A percentile compares a stretch with the other conserved stretches of the same genome.
These are phyloP conservation scores for Warburgia ugandensis DNA, from an alignment of 164 flowering plant genomes.

Conservation along the genomic window DNA sequence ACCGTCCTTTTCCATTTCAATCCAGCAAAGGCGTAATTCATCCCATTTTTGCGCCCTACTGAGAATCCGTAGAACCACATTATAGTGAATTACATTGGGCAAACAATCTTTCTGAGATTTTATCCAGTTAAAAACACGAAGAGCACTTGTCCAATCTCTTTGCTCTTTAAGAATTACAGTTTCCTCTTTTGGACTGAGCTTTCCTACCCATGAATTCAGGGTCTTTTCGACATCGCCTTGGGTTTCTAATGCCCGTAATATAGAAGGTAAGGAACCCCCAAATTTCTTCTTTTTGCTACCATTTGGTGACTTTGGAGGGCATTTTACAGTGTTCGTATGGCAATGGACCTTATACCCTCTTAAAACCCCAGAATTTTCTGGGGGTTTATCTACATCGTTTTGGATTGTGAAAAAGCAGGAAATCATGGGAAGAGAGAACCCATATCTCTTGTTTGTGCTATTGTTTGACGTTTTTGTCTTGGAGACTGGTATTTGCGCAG, in stretches of 20 bases:
- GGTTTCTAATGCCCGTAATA: constrained; percentile 45
- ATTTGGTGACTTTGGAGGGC: constrained; percentile 16
- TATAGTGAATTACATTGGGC: constrained; percentile 84
- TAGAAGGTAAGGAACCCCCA: constrained; percentile 52
- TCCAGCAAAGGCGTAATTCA: constrained; percentile 78
- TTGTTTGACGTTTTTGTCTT: too few species aligned
- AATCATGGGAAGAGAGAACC: too few species aligned
- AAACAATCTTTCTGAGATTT: constrained; percentile 59
- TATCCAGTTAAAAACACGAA: constrained; percentile 66
- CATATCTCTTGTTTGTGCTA: too few species aligned
- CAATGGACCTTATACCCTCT: too few species aligned
- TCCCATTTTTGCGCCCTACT: constrained; percentile 85
- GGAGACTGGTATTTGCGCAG: too few species aligned
- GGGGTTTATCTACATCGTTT: too few species aligned
- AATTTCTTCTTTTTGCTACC: constrained; percentile 35
- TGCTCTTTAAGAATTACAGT: constrained; percentile 86
- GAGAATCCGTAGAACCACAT: constrained; percentile 63
- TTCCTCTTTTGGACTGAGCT: constrained; percentile 67
- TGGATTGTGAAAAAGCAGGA: too few species aligned
- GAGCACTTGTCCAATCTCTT: constrained; percentile 48
- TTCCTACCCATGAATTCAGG: constrained; percentile 35
- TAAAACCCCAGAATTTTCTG: too few species aligned
- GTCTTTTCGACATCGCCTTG: constrained; percentile 34
- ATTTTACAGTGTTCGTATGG: constrained; percentile 20
- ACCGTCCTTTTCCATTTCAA: constrained; percentile 74